phyloP scores from a whole-genome alignment of 352 stramenopile genomes.

The Heterotrichella gracilis region DNA sequence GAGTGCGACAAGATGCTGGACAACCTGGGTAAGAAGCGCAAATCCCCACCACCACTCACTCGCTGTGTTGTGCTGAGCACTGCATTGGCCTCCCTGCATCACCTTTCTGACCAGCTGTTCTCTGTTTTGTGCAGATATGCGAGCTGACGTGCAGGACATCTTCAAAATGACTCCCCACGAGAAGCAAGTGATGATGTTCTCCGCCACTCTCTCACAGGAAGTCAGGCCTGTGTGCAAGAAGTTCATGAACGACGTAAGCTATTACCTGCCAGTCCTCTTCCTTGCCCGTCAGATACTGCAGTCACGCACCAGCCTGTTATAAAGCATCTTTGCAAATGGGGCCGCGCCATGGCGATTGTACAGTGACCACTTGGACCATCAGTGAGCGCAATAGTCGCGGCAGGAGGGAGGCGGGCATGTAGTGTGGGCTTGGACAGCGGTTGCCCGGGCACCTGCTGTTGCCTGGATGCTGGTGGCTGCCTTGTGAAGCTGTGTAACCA shows the following conservation, averaged over 20 bases:
- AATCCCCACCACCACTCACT: no score
- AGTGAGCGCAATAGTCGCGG: no score
- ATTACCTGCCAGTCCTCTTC: background rate
- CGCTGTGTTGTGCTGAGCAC: conserved; percentile 13
- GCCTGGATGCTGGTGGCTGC: no score
- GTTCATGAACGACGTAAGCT: conserved; percentile 44
- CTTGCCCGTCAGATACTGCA: no score
- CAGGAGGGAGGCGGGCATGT: no score
- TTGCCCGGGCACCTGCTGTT: no score
- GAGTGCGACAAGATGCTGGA: conserved; percentile 99
- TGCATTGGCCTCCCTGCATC: background rate
- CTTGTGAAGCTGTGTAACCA: no score
- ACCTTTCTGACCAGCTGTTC: background rate
- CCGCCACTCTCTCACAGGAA: conserved; percentile 89
- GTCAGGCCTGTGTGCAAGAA: conserved; percentile 92
- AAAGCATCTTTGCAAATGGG: no score
- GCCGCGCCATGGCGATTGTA: no score
- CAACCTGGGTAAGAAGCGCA: conserved; percentile 60
- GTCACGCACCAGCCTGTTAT: no score
- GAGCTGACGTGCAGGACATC: conserved; percentile 91
- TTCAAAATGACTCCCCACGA: conserved; percentile 90
- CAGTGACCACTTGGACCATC: no score
- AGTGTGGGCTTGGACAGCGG: no score
- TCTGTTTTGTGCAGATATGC: conserved; percentile 68
- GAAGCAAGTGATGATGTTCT: conserved; percentile 98